These are phyloP conservation scores for Kokia cookei DNA, from an alignment of 441 rosid genomes.

Conservation along the genomic window DNA sequence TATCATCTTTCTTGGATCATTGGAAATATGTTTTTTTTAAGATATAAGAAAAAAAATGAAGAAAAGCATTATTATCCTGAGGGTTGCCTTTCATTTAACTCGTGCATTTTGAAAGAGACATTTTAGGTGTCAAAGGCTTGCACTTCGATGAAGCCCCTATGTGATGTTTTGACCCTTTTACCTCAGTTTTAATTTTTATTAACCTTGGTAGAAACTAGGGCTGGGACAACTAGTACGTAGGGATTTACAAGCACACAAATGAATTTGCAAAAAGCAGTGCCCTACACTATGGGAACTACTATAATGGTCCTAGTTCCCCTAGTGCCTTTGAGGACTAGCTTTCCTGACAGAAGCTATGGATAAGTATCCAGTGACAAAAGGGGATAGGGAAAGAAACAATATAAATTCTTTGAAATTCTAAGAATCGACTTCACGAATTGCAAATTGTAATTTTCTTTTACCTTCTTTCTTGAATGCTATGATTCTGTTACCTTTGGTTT, in stretches of 20 bases:
- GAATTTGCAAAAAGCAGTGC: not conserved
- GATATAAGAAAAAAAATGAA: not conserved
- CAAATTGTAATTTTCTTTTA: not conserved
- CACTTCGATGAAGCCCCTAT: not conserved
- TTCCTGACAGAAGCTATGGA: not conserved
- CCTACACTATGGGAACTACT: not conserved
- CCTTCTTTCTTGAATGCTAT: not conserved
- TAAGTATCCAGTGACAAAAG: not conserved
- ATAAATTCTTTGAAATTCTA: not conserved
- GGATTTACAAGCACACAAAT: not conserved
- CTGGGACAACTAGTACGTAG: not conserved
- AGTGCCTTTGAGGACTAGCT: not conserved
- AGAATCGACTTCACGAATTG: not conserved
- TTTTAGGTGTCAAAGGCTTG: not conserved
- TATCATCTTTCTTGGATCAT: not conserved
- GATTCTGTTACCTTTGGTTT: not conserved
- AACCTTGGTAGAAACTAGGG: not conserved
- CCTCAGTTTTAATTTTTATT: not conserved
- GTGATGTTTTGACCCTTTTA: not conserved
- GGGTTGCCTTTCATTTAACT: not conserved
- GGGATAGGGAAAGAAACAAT: not conserved
- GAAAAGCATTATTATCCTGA: not conserved
- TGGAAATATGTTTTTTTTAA: not conserved
- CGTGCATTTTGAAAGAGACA: not conserved
- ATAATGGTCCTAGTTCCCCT: not conserved